Evolutionary conservation across 139 green algal species (phyloP), one percentile per base, ranked within the genome.

Genomic region (Picochlorum sp.): DNA sequence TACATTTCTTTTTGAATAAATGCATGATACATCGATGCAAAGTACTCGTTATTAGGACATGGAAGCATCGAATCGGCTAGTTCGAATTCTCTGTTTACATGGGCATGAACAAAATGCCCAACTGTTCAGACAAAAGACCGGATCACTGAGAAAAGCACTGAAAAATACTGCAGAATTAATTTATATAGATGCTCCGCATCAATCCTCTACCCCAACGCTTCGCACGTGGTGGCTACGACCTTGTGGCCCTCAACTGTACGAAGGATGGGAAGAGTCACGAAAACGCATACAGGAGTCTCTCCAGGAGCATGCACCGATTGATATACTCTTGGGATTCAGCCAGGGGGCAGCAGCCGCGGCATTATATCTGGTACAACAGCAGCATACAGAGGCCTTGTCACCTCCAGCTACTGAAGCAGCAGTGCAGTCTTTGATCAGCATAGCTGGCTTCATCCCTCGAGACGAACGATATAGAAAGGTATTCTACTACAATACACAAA

Each of bases 1-100:
- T 23, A 23, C 21, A 23, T 23, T 23, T 23, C 21, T 23, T 23
- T 23, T 23, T 23, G 21, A 24, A 26, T 26, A 26, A 26, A 26
- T 4, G 24, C 24, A 28, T 28, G 24, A 28, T 4, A 28, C 24
- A 28, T 28, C 3, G 24, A 28, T 28, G 24, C 24, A 28, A 28
- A 28, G 24, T 28, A 28, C 24, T 28, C 24, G 24, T 30, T 30
- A 30, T 30, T 30, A 30, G 28, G 28, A 30, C 1, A 28, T 30
- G 51, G 21, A 26, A 15, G 30, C 20, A 30, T 28, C 51, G 1
- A 28, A 28, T 34, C 57, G 72, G 46, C 90, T 91, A 56, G 56
- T 87, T 18, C 75, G 73, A 47, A 61, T 92, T n/a, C 72, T 92
- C 11, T 91, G 82, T 47, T 56, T 92, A 20, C 85, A 92, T 49